Evolutionary conservation across 2,329 filamentous ascomycete genomes (phyloP).

Genomic region (Epichloe gansuensis): DNA sequence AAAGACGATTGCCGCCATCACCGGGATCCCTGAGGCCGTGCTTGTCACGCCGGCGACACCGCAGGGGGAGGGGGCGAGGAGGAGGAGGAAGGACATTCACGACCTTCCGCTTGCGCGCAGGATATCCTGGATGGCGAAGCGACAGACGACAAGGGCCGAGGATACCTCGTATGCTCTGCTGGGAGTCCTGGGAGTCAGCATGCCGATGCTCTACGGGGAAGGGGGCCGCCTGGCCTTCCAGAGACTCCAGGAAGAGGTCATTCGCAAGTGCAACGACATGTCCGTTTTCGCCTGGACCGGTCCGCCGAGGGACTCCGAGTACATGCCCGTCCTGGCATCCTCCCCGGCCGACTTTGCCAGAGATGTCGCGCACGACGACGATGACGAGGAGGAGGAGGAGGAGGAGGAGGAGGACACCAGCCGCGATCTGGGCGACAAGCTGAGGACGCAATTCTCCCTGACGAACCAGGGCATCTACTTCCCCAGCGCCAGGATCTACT

Average conservation of each 20-base stretch:
- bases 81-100: neutral
- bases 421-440: neutral
- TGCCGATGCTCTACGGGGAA: conserved; percentile 17
- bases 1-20: conserved; percentile 12
- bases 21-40: conserved; percentile 1
- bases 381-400: neutral
- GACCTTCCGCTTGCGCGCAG: conserved; percentile 9
- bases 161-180: conserved; percentile 16
- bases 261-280: conserved; percentile 10
- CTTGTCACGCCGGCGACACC: neutral
- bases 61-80: neutral
- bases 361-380: neutral
- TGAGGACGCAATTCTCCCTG: neutral
- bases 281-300: conserved; percentile 14
- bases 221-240: conserved; percentile 9
- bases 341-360: neutral
- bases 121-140: conserved; percentile 14
- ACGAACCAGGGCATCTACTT: conserved; percentile 2
- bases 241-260: conserved; percentile 14
- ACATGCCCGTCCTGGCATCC: neutral
- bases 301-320: neutral
- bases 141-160: conserved; percentile 13
- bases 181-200: conserved; percentile 14
- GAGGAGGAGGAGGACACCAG: neutral
- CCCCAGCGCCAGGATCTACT: neutral